phyloP scores from a whole-genome alignment of 805 yeast species.

The Maudiozyma pseudohumilis region DNA sequence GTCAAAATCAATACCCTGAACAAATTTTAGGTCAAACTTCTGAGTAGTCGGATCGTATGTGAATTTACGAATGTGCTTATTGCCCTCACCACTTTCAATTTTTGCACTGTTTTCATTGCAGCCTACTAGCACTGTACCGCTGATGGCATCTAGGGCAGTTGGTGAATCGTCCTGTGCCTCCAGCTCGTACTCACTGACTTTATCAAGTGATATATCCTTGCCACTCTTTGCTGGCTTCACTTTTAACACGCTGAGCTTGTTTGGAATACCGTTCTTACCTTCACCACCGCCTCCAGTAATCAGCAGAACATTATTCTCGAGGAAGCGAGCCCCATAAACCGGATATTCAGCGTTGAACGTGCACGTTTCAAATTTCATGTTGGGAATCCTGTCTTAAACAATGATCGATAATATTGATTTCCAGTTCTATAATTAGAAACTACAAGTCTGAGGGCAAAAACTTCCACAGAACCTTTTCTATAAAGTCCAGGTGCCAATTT shows the following conservation, averaged over 20 bases:
- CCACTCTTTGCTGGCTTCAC: not conserved
- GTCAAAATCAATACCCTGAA: slow-evolving; percentile 48
- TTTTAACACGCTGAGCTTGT: slow-evolving; percentile 58
- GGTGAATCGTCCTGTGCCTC: slow-evolving; percentile 73
- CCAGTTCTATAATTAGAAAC: too few relatives aligned
- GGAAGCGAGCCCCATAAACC: slow-evolving; percentile 66
- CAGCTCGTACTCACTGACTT: slow-evolving; percentile 49
- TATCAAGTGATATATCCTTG: slow-evolving; percentile 36
- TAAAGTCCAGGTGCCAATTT: too few relatives aligned
- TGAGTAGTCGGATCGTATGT: slow-evolving; percentile 41
- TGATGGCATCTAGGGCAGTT: slow-evolving; percentile 52
- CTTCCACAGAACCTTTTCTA: too few relatives aligned
- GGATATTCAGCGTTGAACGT: slow-evolving; percentile 51
- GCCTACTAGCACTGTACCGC: slow-evolving; percentile 48
- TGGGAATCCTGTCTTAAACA: too few relatives aligned
- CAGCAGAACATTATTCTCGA: slow-evolving; percentile 47
- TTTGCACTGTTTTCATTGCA: slow-evolving; percentile 59
- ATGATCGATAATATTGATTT: too few relatives aligned
- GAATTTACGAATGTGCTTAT: slow-evolving; percentile 64
- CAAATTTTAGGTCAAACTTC: slow-evolving; percentile 34
- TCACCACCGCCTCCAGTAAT: slow-evolving; percentile 96
- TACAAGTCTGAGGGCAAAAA: too few relatives aligned
- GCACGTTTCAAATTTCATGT: slow-evolving; percentile 19
- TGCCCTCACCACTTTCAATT: slow-evolving; percentile 47
- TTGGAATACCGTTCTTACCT: slow-evolving; percentile 85